These are phyloP conservation scores for Populus pruinosa DNA, from an alignment of 345 rosid genomes.

Conservation along the genomic window DNA sequence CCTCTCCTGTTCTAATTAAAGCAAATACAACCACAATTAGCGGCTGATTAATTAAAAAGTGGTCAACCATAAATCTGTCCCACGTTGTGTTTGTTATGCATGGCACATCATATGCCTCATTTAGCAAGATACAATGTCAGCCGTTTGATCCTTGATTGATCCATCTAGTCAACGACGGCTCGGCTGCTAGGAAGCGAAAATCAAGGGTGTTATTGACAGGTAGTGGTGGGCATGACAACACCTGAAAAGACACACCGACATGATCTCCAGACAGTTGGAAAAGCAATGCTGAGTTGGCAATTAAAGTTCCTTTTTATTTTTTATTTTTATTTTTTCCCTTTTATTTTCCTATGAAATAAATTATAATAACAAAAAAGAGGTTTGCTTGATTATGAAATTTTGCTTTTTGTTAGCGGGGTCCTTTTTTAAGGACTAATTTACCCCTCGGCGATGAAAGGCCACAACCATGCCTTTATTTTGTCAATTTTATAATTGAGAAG, in stretches of 20 bases:
- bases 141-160: constrained; percentile 3
- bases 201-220: constrained; percentile 11
- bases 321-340: neutral
- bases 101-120: neutral
- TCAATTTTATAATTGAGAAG: neutral
- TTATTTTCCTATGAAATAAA: too few relatives aligned
- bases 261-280: constrained; percentile 23
- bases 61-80: neutral
- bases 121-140: neutral
- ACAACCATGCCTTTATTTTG: neutral
- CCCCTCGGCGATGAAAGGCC: neutral
- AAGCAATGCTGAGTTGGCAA: constrained; percentile 28
- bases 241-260: constrained; percentile 27
- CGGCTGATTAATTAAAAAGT: neutral
- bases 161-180: neutral
- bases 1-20: too few relatives aligned
- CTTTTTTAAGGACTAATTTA: constrained; percentile 9
- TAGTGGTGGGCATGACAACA: constrained; percentile 17
- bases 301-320: neutral
- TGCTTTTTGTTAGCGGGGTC: neutral
- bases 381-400: neutral
- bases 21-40: neutral
- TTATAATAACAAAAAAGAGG: neutral
- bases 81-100: constrained; percentile 2
- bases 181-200: neutral